Percentiles rank a stretch among this genome's conserved stretches.
Evolutionary conservation across 2,329 filamentous ascomycete genomes (phyloP).

Genomic region (Fusarium temperatum): DNA sequence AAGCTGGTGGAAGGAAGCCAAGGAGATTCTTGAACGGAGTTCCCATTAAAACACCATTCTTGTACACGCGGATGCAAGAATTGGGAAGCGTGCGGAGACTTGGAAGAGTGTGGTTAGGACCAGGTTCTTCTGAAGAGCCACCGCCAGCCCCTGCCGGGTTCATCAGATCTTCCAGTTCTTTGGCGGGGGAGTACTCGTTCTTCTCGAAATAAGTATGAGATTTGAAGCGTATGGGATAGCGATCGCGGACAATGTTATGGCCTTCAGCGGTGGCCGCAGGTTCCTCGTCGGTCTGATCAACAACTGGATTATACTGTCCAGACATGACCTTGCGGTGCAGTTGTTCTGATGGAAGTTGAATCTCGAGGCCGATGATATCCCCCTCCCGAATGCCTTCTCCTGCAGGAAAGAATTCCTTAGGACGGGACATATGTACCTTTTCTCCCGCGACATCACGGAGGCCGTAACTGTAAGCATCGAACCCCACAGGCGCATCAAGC

Average conservation of each 20-base stretch:
- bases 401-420: conserved; percentile 86
- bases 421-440: conserved; percentile 91
- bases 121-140: conserved; percentile 67
- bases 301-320: conserved; percentile 86
- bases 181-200: conserved; percentile 86
- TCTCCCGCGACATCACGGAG: conserved; percentile 90
- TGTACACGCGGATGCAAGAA: conserved; percentile 88
- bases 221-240: conserved; percentile 94
- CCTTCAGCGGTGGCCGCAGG: conserved; percentile 64
- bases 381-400: conserved; percentile 85
- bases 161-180: conserved; percentile 87
- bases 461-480: conserved; percentile 93
- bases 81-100: conserved; percentile 87
- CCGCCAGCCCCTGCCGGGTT: conserved; percentile 62
- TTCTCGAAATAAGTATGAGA: conserved; percentile 93
- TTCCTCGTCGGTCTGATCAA: conserved; percentile 73
- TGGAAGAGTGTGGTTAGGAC: conserved; percentile 75
- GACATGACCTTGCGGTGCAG: conserved; percentile 89
- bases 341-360: conserved; percentile 84
- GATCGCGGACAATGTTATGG: conserved; percentile 89
- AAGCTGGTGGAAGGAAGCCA: conserved; percentile 91
- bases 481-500: conserved; percentile 84
- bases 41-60: conserved; percentile 88
- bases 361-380: conserved; percentile 93
- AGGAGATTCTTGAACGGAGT: conserved; percentile 88